These are phyloP conservation scores for Phaseolus lunatus DNA, from an alignment of 306 rosid genomes.

Conservation along the genomic window DNA sequence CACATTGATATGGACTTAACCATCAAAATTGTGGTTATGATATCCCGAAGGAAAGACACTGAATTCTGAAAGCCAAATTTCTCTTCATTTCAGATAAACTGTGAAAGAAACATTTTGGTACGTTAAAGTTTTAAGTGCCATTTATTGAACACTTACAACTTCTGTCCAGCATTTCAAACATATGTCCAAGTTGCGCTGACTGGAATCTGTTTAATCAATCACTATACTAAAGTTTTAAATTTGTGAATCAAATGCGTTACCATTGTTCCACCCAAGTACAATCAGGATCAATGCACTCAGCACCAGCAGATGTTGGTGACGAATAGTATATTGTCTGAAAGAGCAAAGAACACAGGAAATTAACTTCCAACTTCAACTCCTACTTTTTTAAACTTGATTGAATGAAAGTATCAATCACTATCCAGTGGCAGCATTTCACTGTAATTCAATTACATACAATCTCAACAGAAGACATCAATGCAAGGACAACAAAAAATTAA, in stretches of 20 bases:
- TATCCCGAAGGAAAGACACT: slow-evolving; percentile 15
- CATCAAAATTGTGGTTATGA: not conserved
- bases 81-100: slow-evolving; percentile 3
- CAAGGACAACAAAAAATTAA: slow-evolving; percentile 22
- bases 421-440: slow-evolving; percentile 24
- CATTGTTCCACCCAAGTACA: slow-evolving; percentile 99
- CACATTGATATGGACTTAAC: not conserved
- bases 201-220: slow-evolving; percentile 14
- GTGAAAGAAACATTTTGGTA: slow-evolving; percentile 21
- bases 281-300: slow-evolving; percentile 90
- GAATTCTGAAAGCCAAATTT: slow-evolving; percentile 19
- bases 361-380: not conserved
- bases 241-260: slow-evolving; percentile 49
- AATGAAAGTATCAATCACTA: slow-evolving; percentile 7
- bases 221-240: slow-evolving; percentile 8
- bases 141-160: slow-evolving; percentile 11
- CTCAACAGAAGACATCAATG: not conserved
- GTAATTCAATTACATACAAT: slow-evolving; percentile 19
- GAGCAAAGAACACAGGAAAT: slow-evolving; percentile 41
- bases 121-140: slow-evolving; percentile 8
- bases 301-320: slow-evolving; percentile 93
- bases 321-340: slow-evolving; percentile 90
- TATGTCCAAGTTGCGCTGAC: slow-evolving; percentile 5
- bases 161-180: slow-evolving; percentile 20
- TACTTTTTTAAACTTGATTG: not conserved